phyloP scores from a whole-genome alignment of 352 stramenopile species.

The Globisporangium cylindrosporum region DNA sequence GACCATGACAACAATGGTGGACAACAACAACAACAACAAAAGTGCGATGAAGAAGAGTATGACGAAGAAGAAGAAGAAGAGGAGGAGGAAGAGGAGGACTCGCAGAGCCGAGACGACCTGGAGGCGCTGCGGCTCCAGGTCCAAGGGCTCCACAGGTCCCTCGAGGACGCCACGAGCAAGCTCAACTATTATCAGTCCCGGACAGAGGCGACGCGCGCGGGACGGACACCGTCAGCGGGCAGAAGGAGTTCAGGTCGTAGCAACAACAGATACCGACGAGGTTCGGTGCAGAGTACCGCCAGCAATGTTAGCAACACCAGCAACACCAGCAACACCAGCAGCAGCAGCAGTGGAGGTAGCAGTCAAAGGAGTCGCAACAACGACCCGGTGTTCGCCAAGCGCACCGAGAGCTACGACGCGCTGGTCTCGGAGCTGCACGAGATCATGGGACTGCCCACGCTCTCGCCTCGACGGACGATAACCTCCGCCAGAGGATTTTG shows the following conservation, averaged over 20 bases:
- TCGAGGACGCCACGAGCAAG: slow-evolving; percentile 53
- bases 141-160: slow-evolving; percentile 41
- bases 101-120: slow-evolving; percentile 37
- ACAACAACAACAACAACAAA: neutral
- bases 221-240: neutral
- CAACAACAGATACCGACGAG: neutral
- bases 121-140: slow-evolving; percentile 44
- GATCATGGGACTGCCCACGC: slow-evolving; percentile 60
- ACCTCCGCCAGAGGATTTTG: neutral
- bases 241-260: neutral
- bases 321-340: slow-evolving; percentile 9
- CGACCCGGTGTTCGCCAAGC: slow-evolving; percentile 34
- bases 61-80: slow-evolving; percentile 16
- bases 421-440: slow-evolving; percentile 70
- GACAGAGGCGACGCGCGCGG: neutral
- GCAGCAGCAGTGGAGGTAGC: neutral
- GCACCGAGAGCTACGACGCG: slow-evolving; percentile 39
- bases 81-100: neutral
- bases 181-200: slow-evolving; percentile 32
- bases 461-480: slow-evolving; percentile 6
- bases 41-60: slow-evolving; percentile 15
- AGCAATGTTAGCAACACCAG: slow-evolving; percentile 13
- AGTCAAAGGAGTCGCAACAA: neutral
- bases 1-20: slow-evolving; percentile 7
- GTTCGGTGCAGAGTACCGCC: neutral